Evolutionary conservation across 768 basidiomycete genomes (phyloP), one percentile per base, ranked within the genome.

Genomic region (Boletus vinaceobasis): DNA sequence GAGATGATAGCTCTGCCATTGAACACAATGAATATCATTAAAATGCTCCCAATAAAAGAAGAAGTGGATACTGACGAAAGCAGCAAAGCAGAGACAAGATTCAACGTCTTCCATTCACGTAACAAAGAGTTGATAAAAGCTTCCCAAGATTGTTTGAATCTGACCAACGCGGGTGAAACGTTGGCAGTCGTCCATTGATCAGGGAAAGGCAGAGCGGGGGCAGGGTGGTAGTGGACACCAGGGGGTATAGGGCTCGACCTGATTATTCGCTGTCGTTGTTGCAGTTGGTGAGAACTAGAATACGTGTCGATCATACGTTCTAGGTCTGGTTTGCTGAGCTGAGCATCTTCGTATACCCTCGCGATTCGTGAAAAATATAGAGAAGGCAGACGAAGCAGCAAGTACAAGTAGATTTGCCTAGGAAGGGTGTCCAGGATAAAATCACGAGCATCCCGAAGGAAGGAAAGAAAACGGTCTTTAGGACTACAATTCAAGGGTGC

Each of bases 341-440:
- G 85, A 2, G 89, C 88, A 53, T 89, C 87, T 60, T 86, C 80
- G 58, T 90, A 90, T 27, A 91, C 80, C 45, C 82, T 78, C 3
- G 87, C 81, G 23, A 92, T 90, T 3, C 90, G 84, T 3, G 85
- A 80, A 69, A 90, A 92, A 64, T 92, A 92, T 62, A 90, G 74
- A 0, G 86, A 80, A 2, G 90, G 90, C n/a, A 92, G 77, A 15
- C 84, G 79, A 17, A 91, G 76, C 8, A 91, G 79, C 27, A 72
- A 40, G 43, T 72, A 68, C 42, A 79, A 67, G 60, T 81, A 82
- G 0, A 69, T 27, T 58, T 79, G 76, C 23, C 78, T 71, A 0
- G 78, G 74, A 15, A 80, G 38, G 2, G 71, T 74, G 39, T 76
- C 75, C n/a, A 65, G 33, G 21, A 65, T 26, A 44, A 74, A 68